Base-by-base conservation (phyloP, 2,329 filamentous ascomycete species). In the Paecilomyces niveus region DNA sequence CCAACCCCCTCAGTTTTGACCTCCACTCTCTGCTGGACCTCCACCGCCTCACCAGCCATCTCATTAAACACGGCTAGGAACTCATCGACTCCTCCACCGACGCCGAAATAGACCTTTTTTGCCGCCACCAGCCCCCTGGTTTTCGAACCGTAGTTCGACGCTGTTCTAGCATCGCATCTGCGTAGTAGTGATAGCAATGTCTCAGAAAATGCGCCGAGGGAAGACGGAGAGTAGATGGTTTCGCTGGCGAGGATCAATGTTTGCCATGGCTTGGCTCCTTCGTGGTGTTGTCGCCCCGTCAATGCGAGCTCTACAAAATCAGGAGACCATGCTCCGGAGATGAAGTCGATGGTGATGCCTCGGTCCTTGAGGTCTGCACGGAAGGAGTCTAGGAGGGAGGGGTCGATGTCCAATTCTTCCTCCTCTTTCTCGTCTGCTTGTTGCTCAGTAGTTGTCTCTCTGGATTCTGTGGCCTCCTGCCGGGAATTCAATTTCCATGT, bases 31-130 rank as follows among this genome's bases (percentile, higher is more conserved):
- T 72, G 65, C 54, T 66, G 67, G 18, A 72, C 69, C 24, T 65
- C 62, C 57, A 76, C 31, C 57, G 62, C 57, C 58, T 64, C 59
- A 5, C 61, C 60, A 60, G 66, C 58, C 6, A 74, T 61, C 13
- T 64, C 64, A 50, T 63, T 60, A 53, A 76, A 39, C 15, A 72
- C 70, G 18, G 65, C 62, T 53, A 76, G 64, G 63, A 88, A 84
- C 35, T 83, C 83, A 71, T 86, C 83, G 9, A 87, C 82, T 31
- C 84, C 85, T 1, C 85, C 85, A 0, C 85, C 85, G 31, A 88
- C 85, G 0, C 85, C 85, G 66, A 88, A 88, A 71, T 88, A 88
- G 49, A 87, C 80, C 62, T 81, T 78, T 72, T 88, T 88, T 2
- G 85, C 85, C 8, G 83, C 85, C 4, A 88, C 75, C 58, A 86